These are phyloP conservation scores for Agaricus sinodeliciosus DNA, from an alignment of 768 basidiomycete genomes.

Conservation along the genomic window DNA sequence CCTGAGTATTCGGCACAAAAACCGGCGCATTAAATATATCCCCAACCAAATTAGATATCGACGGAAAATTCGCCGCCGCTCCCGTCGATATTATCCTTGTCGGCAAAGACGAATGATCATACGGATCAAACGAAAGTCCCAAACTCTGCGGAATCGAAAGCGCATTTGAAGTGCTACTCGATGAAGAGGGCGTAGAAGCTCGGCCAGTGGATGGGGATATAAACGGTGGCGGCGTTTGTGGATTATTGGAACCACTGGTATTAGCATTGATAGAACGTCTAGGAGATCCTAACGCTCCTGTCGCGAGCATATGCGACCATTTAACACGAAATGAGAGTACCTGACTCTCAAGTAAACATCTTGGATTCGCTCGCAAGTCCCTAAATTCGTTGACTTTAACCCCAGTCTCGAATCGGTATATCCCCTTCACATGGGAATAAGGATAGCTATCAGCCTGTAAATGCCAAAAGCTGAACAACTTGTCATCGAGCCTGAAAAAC, in stretches of 20 bases:
- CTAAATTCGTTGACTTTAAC: conserved; percentile 86
- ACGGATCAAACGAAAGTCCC: conserved; percentile 73
- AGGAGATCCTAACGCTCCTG: conserved; percentile 54
- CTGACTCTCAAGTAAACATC: conserved; percentile 80
- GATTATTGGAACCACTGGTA: background rate
- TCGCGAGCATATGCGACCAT: conserved; percentile 68
- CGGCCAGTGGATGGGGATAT: conserved; percentile 23
- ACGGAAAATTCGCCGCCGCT: conserved; percentile 80
- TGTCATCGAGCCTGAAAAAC: conserved; percentile 70
- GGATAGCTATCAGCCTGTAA: conserved; percentile 75
- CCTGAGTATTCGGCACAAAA: conserved; percentile 65
- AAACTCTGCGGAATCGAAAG: conserved; percentile 31
- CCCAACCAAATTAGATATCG: conserved; percentile 70
- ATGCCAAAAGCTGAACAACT: conserved; percentile 86
- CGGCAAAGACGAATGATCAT: conserved; percentile 63
- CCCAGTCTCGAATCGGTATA: conserved; percentile 83
- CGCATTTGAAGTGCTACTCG: background rate
- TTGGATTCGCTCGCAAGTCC: conserved; percentile 82
- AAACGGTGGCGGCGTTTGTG: conserved; percentile 24
- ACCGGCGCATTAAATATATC: conserved; percentile 83
- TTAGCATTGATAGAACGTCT: conserved; percentile 18
- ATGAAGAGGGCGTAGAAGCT: conserved; percentile 14
- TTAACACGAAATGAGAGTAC: conserved; percentile 76
- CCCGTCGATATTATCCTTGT: conserved; percentile 64
- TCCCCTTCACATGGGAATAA: conserved; percentile 74